Evolutionary conservation across 805 yeast genomes (phyloP), one percentile per base, ranked within the genome.

Genomic region (Metschnikowia hibisci): DNA sequence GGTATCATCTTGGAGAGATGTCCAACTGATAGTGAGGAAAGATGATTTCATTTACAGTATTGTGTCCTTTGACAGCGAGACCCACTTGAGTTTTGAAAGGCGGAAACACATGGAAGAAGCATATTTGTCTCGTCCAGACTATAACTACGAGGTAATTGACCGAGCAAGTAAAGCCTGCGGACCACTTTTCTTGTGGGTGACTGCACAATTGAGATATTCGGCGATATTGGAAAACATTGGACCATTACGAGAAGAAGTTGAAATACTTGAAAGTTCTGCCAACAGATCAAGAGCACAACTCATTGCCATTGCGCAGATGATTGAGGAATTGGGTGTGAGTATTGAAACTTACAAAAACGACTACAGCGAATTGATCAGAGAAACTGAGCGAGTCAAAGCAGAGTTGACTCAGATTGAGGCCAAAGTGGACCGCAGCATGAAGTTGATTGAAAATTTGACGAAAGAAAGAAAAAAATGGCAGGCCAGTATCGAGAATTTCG

Each of bases 111-210:
- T 91, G 81, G 81, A 81, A 31, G 50, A 60, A 1, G 70, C 68
- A 2, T 91, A 84, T 54, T 62, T 90, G 9, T 67, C 82, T 0
- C 67, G 80, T 42, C 76, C 81, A 0, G 83, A 78, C 40, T 90
- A 77, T 58, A 87, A 77, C 32, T 84, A 66, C 53, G 89, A 82
- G 37, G 65, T 85, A 0, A 96, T 87, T 0, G 78, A 85, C 53
- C 70, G 97, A 31, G 98, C 98, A 4, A 84, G 95, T 61, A 88
- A 86, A 56, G 97, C 97, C 0, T 88, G 97, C 66, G 98, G 96
- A 0, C 98, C 98, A 0, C 66, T 91, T 28, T 57, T 85, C 14
- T 82, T 81, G 47, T 91, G 98, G 98, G 90, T 89, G 0, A 73
- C 74, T 42, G 97, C 98, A 0, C 97, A 91, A 50, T 69, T 89